Conservation (phyloP, 108 stramenopile genomes). For the Stephanodiscus triporus region DNA sequence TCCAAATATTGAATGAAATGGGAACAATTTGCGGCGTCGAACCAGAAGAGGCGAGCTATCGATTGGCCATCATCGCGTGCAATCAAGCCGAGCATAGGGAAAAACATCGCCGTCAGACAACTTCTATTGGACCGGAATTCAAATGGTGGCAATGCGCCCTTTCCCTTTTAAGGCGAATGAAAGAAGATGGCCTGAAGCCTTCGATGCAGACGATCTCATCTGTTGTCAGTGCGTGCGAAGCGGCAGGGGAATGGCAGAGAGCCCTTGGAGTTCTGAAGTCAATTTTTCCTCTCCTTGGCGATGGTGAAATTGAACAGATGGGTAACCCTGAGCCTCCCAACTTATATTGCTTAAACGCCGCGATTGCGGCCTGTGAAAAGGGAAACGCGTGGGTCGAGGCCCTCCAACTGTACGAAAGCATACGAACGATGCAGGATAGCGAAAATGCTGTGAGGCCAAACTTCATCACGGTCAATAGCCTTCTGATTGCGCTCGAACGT, state of each 20-base stretch:
- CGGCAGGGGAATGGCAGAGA: conserved; percentile 83
- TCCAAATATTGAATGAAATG: conserved; percentile 67
- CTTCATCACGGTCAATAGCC: conserved; percentile 65
- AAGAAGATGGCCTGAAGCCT: conserved; percentile 67
- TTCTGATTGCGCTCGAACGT: conserved; percentile 69
- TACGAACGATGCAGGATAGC: conserved; percentile 40
- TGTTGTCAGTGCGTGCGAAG: conserved; percentile 71
- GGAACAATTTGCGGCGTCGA: conserved; percentile 34
- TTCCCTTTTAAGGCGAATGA: conserved; percentile 70
- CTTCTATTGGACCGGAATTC: conserved; percentile 8
- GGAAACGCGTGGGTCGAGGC: conserved; percentile 86
- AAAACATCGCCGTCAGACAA: conserved; percentile 17
- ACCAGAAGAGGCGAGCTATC: conserved; percentile 59
- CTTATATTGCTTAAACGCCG: conserved; percentile 77
- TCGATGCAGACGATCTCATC: conserved; percentile 67
- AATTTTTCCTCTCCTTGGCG: conserved; percentile 40
- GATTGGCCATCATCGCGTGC: conserved; percentile 75
- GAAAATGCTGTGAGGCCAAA: conserved; percentile 52
- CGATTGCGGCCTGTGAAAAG: conserved; percentile 76
- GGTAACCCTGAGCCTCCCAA: conserved; percentile 37
- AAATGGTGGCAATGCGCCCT: conserved; percentile 81
- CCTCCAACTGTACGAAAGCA: conserved; percentile 64
- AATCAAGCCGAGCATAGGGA: conserved; percentile 73
- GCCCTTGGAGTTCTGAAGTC: conserved; percentile 70
- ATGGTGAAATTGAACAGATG: conserved; percentile 20